Evolutionary conservation across 345 rosid species (phyloP).

Genomic region (Aquilaria malaccensis): DNA sequence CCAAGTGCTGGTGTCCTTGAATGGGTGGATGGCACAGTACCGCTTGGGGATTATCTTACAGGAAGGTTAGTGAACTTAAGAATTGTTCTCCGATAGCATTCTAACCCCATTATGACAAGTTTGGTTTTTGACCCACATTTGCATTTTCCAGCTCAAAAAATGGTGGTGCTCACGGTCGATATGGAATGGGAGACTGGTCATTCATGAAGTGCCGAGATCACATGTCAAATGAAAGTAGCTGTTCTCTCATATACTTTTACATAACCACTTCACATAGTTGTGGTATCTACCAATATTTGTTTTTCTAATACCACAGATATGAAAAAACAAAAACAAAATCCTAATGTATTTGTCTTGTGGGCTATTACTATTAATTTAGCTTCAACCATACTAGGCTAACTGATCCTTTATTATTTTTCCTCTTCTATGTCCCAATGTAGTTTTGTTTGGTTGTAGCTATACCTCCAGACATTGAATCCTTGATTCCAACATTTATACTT

Average conservation of each 20-base stretch:
- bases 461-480: too few relatives aligned
- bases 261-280: background rate
- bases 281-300: background rate
- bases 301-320: too few relatives aligned
- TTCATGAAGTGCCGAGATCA: slow-evolving; percentile 73
- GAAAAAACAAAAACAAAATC: too few relatives aligned
- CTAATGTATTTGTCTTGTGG: background rate
- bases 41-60: slow-evolving; percentile 89
- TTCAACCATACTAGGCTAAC: too few relatives aligned
- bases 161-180: slow-evolving; percentile 91
- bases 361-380: background rate
- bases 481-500: too few relatives aligned
- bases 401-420: too few relatives aligned
- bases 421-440: too few relatives aligned
- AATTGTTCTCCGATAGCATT: slow-evolving; percentile 5
- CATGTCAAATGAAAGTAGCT: slow-evolving; percentile 61
- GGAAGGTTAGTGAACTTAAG: slow-evolving; percentile 57
- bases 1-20: slow-evolving; percentile 99
- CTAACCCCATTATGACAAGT: background rate
- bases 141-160: slow-evolving; percentile 56
- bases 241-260: slow-evolving; percentile 4
- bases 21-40: slow-evolving; percentile 97
- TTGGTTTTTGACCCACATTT: slow-evolving; percentile 1
- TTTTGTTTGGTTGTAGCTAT: too few relatives aligned
- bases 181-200: slow-evolving; percentile 82